Conservation (phyloP, 306 rosid species). For the Hippophae gyantsensis region DNA sequence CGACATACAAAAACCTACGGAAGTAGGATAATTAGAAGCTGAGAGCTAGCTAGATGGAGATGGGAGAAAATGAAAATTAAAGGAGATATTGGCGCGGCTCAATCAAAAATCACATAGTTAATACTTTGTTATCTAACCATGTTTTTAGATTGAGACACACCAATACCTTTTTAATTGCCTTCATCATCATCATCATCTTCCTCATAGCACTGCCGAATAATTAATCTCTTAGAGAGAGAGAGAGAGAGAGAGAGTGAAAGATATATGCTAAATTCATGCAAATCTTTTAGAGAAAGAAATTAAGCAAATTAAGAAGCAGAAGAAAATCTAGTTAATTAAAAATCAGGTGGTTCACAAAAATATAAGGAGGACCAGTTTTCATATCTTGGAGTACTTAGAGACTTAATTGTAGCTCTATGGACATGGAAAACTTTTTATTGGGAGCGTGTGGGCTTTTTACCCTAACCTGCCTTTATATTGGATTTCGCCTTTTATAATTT, state of each 20-base stretch:
- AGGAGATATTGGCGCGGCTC: conserved; percentile 25
- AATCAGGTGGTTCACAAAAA: background rate
- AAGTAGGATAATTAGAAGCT: too few species aligned
- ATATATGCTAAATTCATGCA: too few species aligned
- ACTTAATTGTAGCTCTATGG: too few species aligned
- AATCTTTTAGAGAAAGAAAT: too few species aligned
- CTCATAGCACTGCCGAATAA: background rate
- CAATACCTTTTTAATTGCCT: conserved; percentile 9
- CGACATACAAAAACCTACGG: too few species aligned
- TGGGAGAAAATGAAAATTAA: background rate
- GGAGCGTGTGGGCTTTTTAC: too few species aligned
- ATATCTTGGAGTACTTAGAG: too few species aligned
- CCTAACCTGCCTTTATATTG: background rate
- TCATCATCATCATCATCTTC: background rate
- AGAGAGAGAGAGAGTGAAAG: too few species aligned
- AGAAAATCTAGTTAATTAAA: background rate
- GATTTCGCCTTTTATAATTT: conserved; percentile 7
- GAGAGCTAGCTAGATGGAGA: background rate
- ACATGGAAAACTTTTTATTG: too few species aligned
- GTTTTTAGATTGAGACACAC: conserved; percentile 18
- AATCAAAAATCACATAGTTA: conserved; percentile 17
- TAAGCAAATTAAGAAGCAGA: background rate
- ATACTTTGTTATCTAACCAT: conserved; percentile 2
- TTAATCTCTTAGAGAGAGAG: too few species aligned
- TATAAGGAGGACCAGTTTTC: too few species aligned